These are phyloP conservation scores for Lactarius sanguifluus DNA, from an alignment of 768 basidiomycete species.

Conservation along the genomic window DNA sequence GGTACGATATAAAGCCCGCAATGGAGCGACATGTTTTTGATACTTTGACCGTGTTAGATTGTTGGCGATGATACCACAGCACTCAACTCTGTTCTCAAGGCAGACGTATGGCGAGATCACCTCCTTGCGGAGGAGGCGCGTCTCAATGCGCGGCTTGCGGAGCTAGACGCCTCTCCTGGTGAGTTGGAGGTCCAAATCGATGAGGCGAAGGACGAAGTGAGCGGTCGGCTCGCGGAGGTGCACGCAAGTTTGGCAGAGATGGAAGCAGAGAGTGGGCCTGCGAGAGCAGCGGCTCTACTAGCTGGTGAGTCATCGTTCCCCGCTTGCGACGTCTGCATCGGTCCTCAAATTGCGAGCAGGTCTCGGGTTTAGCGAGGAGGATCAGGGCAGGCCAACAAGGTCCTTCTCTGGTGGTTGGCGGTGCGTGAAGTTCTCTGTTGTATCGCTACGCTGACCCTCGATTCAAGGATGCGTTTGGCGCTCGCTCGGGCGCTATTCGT, in stretches of 20 bases:
- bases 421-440: constrained; percentile 39
- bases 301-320: constrained; percentile 54
- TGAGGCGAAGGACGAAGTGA: constrained; percentile 83
- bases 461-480: constrained; percentile 85
- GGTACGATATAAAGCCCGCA: constrained; percentile 42
- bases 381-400: constrained; percentile 79
- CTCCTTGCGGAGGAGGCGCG: constrained; percentile 79
- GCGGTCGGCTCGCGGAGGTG: constrained; percentile 80
- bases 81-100: constrained; percentile 93
- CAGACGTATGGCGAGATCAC: constrained; percentile 98
- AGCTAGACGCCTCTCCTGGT: constrained; percentile 62
- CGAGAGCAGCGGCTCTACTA: constrained; percentile 83
- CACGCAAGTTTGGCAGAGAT: constrained; percentile 93
- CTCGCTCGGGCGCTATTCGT: constrained; percentile 95
- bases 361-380: constrained; percentile 86
- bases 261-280: constrained; percentile 98
- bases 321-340: background rate
- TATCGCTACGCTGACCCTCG: constrained; percentile 6
- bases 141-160: constrained; percentile 70
- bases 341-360: constrained; percentile 44
- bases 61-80: constrained; percentile 92
- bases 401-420: constrained; percentile 97
- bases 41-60: constrained; percentile 50
- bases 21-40: background rate
- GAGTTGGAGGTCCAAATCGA: constrained; percentile 60